phyloP scores from a whole-genome alignment of 2,329 filamentous ascomycete species.

The Tolypocladium endophyticum region DNA sequence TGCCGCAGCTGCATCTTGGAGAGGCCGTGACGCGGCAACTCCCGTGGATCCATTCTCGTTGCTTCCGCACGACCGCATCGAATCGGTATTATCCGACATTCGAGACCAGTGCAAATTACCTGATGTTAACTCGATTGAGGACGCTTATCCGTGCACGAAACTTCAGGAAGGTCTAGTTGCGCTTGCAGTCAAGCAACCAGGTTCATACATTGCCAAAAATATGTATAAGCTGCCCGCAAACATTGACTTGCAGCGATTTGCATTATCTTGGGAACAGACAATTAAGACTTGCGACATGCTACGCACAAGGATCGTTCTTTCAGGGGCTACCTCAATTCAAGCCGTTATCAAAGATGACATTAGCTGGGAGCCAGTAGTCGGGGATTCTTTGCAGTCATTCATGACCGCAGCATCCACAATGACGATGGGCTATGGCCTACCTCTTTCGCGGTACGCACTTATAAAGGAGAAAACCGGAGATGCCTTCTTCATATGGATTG shows the following conservation, averaged over 20 bases:
- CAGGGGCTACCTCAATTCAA: background rate
- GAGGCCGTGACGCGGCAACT: background rate
- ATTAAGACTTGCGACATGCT: background rate
- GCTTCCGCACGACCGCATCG: background rate
- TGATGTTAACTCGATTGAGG: slow-evolving; percentile 1
- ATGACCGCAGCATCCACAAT: too few relatives aligned
- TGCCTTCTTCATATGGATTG: background rate
- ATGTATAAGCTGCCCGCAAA: slow-evolving; percentile 19
- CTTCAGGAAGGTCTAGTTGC: slow-evolving; percentile 27
- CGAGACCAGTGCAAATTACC: background rate
- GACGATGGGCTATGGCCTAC: background rate
- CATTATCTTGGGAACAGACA: slow-evolving; percentile 14
- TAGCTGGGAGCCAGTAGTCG: too few relatives aligned
- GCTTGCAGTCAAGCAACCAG: slow-evolving; percentile 14
- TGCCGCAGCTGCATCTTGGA: background rate
- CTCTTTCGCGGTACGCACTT: background rate
- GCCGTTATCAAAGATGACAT: too few relatives aligned
- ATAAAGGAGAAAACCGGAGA: background rate
- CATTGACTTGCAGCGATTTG: slow-evolving; percentile 13
- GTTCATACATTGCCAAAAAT: slow-evolving; percentile 10
- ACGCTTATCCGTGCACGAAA: slow-evolving; percentile 22
- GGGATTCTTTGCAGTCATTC: too few relatives aligned
- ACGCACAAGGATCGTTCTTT: slow-evolving; percentile 1
- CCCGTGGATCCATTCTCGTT: background rate
- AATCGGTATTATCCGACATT: background rate